phyloP scores from a whole-genome alignment of 495 filamentous ascomycete species.

The Articulospora tetracladia region DNA sequence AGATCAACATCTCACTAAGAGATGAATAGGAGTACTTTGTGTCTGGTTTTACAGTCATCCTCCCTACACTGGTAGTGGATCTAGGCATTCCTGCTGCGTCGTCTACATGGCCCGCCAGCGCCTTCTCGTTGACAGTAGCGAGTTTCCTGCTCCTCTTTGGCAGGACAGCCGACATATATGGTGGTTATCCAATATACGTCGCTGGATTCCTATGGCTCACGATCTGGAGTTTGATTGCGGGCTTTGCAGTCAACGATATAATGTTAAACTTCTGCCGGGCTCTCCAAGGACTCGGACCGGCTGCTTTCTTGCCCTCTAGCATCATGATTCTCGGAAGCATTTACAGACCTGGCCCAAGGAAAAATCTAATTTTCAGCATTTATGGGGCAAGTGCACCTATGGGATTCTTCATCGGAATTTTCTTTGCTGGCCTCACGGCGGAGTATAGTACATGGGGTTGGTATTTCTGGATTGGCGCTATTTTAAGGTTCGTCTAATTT shows the following conservation, averaged over 20 bases:
- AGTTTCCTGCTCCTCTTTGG: constrained; percentile 75
- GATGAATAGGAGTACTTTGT: constrained; percentile 68
- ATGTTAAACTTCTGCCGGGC: constrained; percentile 77
- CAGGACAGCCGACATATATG: constrained; percentile 72
- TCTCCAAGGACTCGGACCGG: constrained; percentile 73
- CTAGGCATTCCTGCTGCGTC: constrained; percentile 61
- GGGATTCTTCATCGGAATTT: constrained; percentile 78
- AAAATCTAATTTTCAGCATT: constrained; percentile 79
- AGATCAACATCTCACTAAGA: not conserved
- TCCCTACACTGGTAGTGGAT: constrained; percentile 61
- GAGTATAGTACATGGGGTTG: constrained; percentile 65
- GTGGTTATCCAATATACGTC: constrained; percentile 69
- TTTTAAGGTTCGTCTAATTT: too few relatives aligned
- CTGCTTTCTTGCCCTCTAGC: constrained; percentile 72
- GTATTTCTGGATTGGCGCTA: constrained; percentile 76
- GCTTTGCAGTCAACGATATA: constrained; percentile 63
- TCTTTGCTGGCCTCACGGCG: constrained; percentile 68
- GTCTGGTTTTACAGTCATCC: constrained; percentile 79
- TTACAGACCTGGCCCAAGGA: constrained; percentile 80
- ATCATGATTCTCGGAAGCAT: constrained; percentile 76
- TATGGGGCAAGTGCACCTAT: constrained; percentile 75
- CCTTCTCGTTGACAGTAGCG: constrained; percentile 71
- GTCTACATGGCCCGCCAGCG: constrained; percentile 75
- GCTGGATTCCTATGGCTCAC: constrained; percentile 67
- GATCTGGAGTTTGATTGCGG: constrained; percentile 68